Evolutionary conservation across 129 eudicot species (phyloP).

Genomic region (Arctium lappa): DNA sequence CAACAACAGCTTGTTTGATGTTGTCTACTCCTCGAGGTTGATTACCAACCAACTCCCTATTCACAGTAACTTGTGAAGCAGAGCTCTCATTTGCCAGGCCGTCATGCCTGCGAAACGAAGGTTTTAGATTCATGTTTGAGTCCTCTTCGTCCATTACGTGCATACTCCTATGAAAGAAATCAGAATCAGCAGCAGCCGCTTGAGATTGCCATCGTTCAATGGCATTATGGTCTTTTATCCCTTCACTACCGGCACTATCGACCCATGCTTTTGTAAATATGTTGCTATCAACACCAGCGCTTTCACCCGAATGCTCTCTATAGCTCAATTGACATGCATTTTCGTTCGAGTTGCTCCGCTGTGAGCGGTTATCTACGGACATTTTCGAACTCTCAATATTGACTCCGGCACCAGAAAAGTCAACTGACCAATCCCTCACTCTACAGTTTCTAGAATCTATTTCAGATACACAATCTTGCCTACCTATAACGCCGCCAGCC

Average conservation of each 20-base stretch:
- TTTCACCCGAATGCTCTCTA: slow-evolving; percentile 87
- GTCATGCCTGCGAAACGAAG: slow-evolving; percentile 36
- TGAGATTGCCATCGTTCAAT: slow-evolving; percentile 97
- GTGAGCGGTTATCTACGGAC: slow-evolving; percentile 69
- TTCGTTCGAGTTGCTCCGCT: slow-evolving; percentile 72
- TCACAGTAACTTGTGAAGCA: slow-evolving; percentile 73
- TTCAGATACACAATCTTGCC: slow-evolving; percentile 76
- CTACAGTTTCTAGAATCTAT: slow-evolving; percentile 95
- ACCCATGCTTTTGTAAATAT: slow-evolving; percentile 98
- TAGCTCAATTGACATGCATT: slow-evolving; percentile 51
- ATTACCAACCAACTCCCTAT: slow-evolving; percentile 52
- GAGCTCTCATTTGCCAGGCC: slow-evolving; percentile 65
- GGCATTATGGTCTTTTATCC: slow-evolving; percentile 82
- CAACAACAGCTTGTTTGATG: slow-evolving; percentile 89
- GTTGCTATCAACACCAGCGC: slow-evolving; percentile 70
- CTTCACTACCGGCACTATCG: slow-evolving; percentile 81
- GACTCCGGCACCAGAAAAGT: slow-evolving; percentile 80
- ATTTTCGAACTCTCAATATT: slow-evolving; percentile 61
- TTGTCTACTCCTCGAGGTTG: slow-evolving; percentile 74
- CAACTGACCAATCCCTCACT: slow-evolving; percentile 98
- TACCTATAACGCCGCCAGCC: slow-evolving; percentile 60
- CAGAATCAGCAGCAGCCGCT: slow-evolving; percentile 93
- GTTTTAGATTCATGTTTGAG: slow-evolving; percentile 49
- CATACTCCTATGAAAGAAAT: slow-evolving; percentile 45
- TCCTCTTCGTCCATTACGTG: slow-evolving; percentile 82